A percentile compares a stretch with the other conserved stretches of the same genome.
Evolutionary conservation across 805 yeast genomes (phyloP).

Genomic region (Yamadazyma insecticola): DNA sequence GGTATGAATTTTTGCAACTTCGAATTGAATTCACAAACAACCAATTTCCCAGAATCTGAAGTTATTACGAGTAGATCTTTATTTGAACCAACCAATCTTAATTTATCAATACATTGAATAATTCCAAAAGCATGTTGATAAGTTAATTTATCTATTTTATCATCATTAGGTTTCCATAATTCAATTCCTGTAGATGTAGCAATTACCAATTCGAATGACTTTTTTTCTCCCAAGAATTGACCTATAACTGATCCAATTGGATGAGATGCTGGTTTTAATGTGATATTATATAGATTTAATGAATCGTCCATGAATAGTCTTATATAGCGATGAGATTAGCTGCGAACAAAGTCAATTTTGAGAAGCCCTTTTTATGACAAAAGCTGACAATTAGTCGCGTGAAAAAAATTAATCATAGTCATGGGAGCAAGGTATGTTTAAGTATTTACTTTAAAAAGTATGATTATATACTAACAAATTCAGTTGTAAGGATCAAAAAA

Average conservation of each 20-base stretch:
- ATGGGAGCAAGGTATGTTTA: constrained; percentile 17
- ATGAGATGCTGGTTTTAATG: constrained; percentile 59
- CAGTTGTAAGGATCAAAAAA: constrained; percentile 91
- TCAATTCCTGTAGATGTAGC: constrained; percentile 54
- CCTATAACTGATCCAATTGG: constrained; percentile 60
- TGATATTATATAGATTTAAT: constrained; percentile 62
- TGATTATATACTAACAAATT: constrained; percentile 1
- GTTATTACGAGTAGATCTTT: constrained; percentile 62
- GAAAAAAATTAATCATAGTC: background rate
- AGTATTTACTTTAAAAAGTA: background rate
- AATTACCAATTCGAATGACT: constrained; percentile 58
- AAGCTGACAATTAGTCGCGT: background rate
- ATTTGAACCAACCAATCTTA: constrained; percentile 50
- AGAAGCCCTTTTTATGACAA: too few relatives aligned
- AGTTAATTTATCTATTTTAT: constrained; percentile 43
- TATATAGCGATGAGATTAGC: too few relatives aligned
- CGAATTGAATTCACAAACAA: constrained; percentile 46
- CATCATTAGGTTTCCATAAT: constrained; percentile 52
- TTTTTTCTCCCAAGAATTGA: constrained; percentile 50
- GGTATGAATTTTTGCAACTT: constrained; percentile 40
- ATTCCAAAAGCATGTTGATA: constrained; percentile 53
- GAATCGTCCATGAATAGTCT: too few relatives aligned
- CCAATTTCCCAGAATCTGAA: constrained; percentile 75
- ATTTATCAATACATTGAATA: constrained; percentile 47
- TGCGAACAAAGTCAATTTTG: too few relatives aligned